Evolutionary conservation across 1,284 basidiomycete species (phyloP), one percentile per base, ranked within the genome.

Genomic region (Peniophora sp.): DNA sequence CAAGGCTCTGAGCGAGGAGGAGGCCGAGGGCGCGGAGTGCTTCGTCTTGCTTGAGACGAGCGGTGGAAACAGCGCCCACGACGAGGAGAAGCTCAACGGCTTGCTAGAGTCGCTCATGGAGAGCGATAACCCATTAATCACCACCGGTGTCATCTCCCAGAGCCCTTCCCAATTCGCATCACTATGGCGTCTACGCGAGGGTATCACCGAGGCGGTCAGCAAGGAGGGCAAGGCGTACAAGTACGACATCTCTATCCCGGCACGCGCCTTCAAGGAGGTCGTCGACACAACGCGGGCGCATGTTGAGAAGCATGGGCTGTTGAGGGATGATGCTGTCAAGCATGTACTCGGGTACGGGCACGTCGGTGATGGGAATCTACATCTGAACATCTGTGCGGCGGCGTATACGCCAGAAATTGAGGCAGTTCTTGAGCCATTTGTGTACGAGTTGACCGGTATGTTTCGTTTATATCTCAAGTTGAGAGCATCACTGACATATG

Each of bases 181-280:
- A 0, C 70, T 99, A 2, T 99, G 97, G 97, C 83, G 86, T 1
- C 75, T 99, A 15, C 87, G 97, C n/a, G 97, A 99, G 70, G 85
- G 88, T 37, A 79, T 99, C 20, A 87, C 97, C 2, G 97, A 99
- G 67, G 90, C 95, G 1, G 82, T 92, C 2, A 91, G 90, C 23
- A 98, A 98, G 67, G 86, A 92, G 64, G 97, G 97, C 44, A 92
- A 92, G 58, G 86, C 89, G 3, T 99, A 97, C 76, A 99, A 99
- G 73, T 99, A 99, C 68, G 97, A 99, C 62, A 80, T 99, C 39
- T 95, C 92, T 17, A 83, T 99, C 32, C 96, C 96, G 2, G 76
- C 97, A 3, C 75, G 81, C 18, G 80, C 85, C 59, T 99, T 99
- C 80, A 88, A 98, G 71, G 79, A 82, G 24, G 82, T 97, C 10